Evolutionary conservation across 2,329 filamentous ascomycete species (phyloP).

Genomic region (Penicillium sclerotigenum): DNA sequence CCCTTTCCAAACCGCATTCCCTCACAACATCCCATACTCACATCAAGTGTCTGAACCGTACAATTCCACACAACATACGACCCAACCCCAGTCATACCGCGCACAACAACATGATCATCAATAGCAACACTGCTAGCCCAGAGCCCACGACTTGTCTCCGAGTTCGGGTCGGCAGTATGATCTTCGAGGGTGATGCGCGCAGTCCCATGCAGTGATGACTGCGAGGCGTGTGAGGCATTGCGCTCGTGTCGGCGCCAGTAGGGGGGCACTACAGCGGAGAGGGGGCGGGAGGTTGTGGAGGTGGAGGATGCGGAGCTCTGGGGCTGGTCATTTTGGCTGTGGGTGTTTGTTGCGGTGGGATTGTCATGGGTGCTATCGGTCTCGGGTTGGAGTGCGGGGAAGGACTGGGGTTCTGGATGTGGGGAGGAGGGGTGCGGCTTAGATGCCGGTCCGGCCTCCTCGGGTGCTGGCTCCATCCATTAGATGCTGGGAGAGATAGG

Average conservation of each 20-base stretch:
- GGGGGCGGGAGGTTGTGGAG: constrained; percentile 14
- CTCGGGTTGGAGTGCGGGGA: constrained; percentile 1
- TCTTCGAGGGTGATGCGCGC: constrained; percentile 60
- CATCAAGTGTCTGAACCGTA: constrained; percentile 78
- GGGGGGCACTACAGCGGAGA: constrained; percentile 40
- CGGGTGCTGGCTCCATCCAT: constrained; percentile 44
- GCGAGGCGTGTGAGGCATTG: constrained; percentile 41
- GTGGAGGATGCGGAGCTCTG: constrained; percentile 10
- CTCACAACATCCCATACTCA: constrained; percentile 44
- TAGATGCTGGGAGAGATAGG: constrained; percentile 23
- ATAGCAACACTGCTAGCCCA: constrained; percentile 63
- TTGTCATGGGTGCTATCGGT: neutral
- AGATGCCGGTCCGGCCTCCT: constrained; percentile 35
- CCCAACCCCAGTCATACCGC: constrained; percentile 62
- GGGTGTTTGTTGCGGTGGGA: neutral
- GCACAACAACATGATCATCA: constrained; percentile 60
- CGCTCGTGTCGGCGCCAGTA: constrained; percentile 47
- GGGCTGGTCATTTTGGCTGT: constrained; percentile 13
- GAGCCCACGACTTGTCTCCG: constrained; percentile 55
- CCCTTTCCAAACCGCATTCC: neutral
- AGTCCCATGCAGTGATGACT: constrained; percentile 39
- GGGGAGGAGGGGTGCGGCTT: constrained; percentile 25
- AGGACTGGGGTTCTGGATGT: constrained; percentile 4
- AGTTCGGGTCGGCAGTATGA: constrained; percentile 57
- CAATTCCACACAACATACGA: constrained; percentile 96